Evolutionary conservation across 2,329 filamentous ascomycete species (phyloP), one percentile per base, ranked within the genome.

Genomic region (Trichoderma atrobrunneum): DNA sequence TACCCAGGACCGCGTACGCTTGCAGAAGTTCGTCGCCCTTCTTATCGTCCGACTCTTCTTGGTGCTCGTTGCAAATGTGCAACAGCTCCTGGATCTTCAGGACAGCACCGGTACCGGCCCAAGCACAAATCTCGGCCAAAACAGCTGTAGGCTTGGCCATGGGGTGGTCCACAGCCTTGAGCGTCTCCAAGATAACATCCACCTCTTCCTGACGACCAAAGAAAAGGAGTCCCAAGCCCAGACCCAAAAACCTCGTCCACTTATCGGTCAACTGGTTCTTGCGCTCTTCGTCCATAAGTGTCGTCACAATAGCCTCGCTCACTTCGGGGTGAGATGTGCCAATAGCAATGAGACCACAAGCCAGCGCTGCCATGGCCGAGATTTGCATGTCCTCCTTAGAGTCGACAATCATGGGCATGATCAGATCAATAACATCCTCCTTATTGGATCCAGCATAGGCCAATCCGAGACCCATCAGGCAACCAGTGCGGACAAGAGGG

Each of bases 171-270:
- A 98, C 94, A 30, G 93, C 96, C 86, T 98, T 99, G 71, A 99
- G 88, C 0, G 96, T 97, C 84, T 99, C 96, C 36, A 98, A 85
- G 75, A 98, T 95, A 72, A 98, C 95, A 78, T 99, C 96, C n/a
- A 98, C 96, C 81, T 98, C 95, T 82, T 99, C 96, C 83, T 99
- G 96, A 75, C 94, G 92, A 51, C 96, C 96, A 77, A 99, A 98
- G 88, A 94, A 99, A 32, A 99, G 87, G 30, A 99, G 88, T 2
- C 95, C 96, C 74, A 99, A 88, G 75, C 96, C 96, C 56, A 99
- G 91, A 24, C 93, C 95, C 85, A 99, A 92, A 85, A 99, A 99
- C 21, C 96, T 91, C 36, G 95, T 96, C 96, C 96, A 99, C 84
- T 98, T 99, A 84, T 98, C 94, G 76, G 97, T 98, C 73, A 99